Evolutionary conservation across 139 green algal species (phyloP).

Genomic region (Chlorella sp.): DNA sequence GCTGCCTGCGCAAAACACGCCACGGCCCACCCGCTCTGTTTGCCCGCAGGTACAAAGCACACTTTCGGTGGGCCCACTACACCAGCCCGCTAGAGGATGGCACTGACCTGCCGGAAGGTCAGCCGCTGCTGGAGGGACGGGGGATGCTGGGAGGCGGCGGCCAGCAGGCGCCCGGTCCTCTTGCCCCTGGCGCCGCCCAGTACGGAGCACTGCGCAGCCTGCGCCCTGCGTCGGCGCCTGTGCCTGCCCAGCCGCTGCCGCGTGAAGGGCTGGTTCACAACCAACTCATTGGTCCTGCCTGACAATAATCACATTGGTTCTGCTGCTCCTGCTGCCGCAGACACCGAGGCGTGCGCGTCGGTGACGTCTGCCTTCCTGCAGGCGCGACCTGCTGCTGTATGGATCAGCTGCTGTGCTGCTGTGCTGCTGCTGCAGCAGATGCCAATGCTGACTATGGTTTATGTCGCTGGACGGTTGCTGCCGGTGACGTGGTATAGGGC

Average conservation of each 20-base stretch:
- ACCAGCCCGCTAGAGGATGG: constrained; percentile 52
- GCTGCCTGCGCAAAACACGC: neutral
- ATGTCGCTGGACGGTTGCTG: too few relatives aligned
- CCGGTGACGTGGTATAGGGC: too few relatives aligned
- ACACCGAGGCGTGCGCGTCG: constrained; percentile 91
- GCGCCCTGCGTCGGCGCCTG: neutral
- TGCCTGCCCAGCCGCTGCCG: neutral
- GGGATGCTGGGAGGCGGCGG: too few relatives aligned
- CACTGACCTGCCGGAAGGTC: constrained; percentile 59
- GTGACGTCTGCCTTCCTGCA: constrained; percentile 94
- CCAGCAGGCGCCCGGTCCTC: too few relatives aligned
- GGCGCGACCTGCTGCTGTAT: too few relatives aligned
- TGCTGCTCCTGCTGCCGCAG: neutral
- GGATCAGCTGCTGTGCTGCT: constrained; percentile 25
- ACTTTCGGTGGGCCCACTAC: constrained; percentile 93
- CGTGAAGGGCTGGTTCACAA: neutral
- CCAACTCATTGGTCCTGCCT: neutral
- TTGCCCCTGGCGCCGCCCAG: too few relatives aligned
- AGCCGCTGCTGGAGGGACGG: neutral
- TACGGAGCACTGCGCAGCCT: too few relatives aligned
- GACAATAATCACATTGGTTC: neutral
- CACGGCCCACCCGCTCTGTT: neutral
- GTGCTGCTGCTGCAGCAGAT: too few relatives aligned
- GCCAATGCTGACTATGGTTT: too few relatives aligned
- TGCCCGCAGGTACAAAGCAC: constrained; percentile 76